Conservation (phyloP, 2,329 filamentous ascomycete genomes). For the Talaromyces islandicus region DNA sequence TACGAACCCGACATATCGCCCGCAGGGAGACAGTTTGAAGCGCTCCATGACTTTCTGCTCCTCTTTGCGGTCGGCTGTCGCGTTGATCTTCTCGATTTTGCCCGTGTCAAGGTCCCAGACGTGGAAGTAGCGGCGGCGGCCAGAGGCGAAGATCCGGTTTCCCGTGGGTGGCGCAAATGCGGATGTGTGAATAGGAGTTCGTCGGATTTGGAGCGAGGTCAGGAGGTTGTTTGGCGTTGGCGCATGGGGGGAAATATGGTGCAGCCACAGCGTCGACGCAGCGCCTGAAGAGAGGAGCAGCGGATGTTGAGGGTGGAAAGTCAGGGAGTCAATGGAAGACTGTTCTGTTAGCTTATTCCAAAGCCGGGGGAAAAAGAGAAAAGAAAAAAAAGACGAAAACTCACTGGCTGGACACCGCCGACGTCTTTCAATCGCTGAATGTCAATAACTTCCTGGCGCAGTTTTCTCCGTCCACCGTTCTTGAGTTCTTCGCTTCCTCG, state of each 20-base stretch:
- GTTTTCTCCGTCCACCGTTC: slow-evolving; percentile 57
- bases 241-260: slow-evolving; percentile 75
- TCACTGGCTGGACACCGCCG: slow-evolving; percentile 64
- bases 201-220: slow-evolving; percentile 80
- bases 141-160: slow-evolving; percentile 79
- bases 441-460: slow-evolving; percentile 81
- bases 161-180: slow-evolving; percentile 69
- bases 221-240: slow-evolving; percentile 80
- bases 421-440: slow-evolving; percentile 88
- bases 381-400: slow-evolving; percentile 14
- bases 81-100: slow-evolving; percentile 72
- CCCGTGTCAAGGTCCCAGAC: slow-evolving; percentile 85
- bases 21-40: slow-evolving; percentile 82
- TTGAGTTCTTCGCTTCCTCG: slow-evolving; percentile 42
- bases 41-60: slow-evolving; percentile 88
- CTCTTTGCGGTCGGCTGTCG: slow-evolving; percentile 61
- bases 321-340: slow-evolving; percentile 73
- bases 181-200: slow-evolving; percentile 77
- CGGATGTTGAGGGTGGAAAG: slow-evolving; percentile 83
- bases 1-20: slow-evolving; percentile 75
- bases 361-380: too few relatives aligned
- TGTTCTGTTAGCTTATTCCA: slow-evolving; percentile 15
- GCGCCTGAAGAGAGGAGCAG: slow-evolving; percentile 85
- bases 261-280: slow-evolving; percentile 77
- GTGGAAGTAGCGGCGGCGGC: slow-evolving; percentile 86